Percentiles rank a stretch among this genome's conserved stretches.
phyloP scores from a whole-genome alignment of 139 green algal species.

The Chlamydomonas sp. region DNA sequence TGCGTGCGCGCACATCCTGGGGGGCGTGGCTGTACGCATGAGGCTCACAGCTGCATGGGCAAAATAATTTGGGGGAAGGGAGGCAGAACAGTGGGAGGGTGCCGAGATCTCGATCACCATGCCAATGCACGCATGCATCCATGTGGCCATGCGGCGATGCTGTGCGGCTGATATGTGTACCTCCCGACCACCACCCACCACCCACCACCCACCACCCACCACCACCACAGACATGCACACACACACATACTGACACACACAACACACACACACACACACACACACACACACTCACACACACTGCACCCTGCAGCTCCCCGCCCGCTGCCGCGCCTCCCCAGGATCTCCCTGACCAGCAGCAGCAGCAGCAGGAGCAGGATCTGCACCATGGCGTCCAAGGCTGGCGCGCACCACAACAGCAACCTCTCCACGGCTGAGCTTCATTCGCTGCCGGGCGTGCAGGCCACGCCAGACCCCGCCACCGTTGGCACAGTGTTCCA shows the following conservation, averaged over 20 bases:
- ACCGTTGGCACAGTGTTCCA: slow-evolving; percentile 69
- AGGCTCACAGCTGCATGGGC: too few relatives aligned
- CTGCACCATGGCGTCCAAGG: slow-evolving; percentile 5
- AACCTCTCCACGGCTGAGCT: slow-evolving; percentile 3
- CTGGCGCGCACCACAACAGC: background rate
- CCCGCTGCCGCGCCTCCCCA: background rate
- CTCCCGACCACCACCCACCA: background rate
- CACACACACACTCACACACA: background rate
- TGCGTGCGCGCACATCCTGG: too few relatives aligned
- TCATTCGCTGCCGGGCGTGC: slow-evolving; percentile 10
- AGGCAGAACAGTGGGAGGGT: too few relatives aligned
- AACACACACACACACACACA: background rate
- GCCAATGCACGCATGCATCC: background rate
- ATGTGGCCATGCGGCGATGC: background rate
- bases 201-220: background rate
- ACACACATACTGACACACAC: background rate
- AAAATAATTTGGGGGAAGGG: too few relatives aligned
- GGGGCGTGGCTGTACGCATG: too few relatives aligned
- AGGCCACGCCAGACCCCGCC: slow-evolving; percentile 15
- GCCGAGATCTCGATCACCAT: too few relatives aligned
- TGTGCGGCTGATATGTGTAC: background rate
- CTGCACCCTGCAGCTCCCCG: background rate
- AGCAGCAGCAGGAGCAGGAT: background rate
- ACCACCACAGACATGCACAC: too few relatives aligned
- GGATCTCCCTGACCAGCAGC: slow-evolving; percentile 13